Base-by-base conservation (phyloP, 768 basidiomycete genomes). In the Mycena latifolia region DNA sequence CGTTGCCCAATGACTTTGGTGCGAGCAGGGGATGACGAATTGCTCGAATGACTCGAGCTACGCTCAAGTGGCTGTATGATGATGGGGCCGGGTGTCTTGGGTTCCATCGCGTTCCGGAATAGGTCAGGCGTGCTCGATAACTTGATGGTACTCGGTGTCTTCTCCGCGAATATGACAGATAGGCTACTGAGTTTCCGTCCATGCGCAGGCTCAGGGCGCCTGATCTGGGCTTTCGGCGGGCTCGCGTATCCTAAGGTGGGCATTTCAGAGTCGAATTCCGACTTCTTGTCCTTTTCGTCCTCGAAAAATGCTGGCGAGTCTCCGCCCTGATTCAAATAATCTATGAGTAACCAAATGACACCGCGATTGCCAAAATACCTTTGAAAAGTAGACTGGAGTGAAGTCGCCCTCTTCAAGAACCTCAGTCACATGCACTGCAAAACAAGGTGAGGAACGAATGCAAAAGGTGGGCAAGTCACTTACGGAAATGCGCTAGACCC, bases 401-500 rank as follows among this genome's bases (percentile, higher is more conserved):
- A 85, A 85, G 72, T 82, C 79, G 27, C 77, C 77, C 9, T 76
- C 80, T 33, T 82, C 83, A 17, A 84, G 76, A 15, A 75, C 80
- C 28, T 79, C 76, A 4, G 67, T 77, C 8, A 81, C 83, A 69
- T 78, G 76, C 46, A 85, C 84, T 83, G 47, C 1, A 47, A 27
- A 47, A 27, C 22, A 29, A 37, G 4, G 10, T 29, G 28, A 53
- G 24, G 28, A 41, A 28, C 41, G 31, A 14, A 12, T 29, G n/a
- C 9, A 35, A 15, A 48, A 12, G 2, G 33, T 28, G 54, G 24
- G 14, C 27, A 37, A 22, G 12, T 14, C 31, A 43, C 2, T 76
- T 73, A 88, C 87, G 74, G 66, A 82, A 88, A 31, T 87, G 84
- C 5, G 81, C 80, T 12, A 88, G 78, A 2, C 87, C 88, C n/a